phyloP scores from a whole-genome alignment of 495 filamentous ascomycete genomes.

The Talaromyces ruber region DNA sequence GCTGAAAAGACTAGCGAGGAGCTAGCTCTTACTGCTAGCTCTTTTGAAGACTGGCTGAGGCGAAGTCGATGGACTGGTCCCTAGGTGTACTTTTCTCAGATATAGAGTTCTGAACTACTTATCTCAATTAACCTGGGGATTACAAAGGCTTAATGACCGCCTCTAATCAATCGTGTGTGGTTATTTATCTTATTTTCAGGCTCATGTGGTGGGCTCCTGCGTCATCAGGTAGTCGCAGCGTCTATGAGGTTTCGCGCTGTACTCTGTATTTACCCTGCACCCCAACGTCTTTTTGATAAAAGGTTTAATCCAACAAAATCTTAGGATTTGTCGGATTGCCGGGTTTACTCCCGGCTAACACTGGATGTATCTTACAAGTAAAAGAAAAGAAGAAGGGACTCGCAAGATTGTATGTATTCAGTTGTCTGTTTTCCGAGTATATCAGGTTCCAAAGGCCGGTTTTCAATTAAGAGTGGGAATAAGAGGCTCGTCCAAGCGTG shows the following conservation, averaged over 20 bases:
- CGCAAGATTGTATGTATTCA: no score
- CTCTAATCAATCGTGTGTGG: not conserved
- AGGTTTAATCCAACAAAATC: no score
- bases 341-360: no score
- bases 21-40: slow-evolving; percentile 8
- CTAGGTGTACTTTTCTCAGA: slow-evolving; percentile 1
- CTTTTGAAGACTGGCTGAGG: slow-evolving; percentile 18
- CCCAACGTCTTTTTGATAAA: no score
- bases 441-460: no score
- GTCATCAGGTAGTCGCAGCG: not conserved
- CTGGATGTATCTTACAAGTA: no score
- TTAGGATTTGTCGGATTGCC: no score
- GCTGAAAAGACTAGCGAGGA: slow-evolving; percentile 10
- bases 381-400: no score
- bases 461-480: no score
- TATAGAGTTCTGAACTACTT: not conserved
- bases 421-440: no score
- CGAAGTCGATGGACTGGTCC: slow-evolving; percentile 10
- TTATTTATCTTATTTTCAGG: slow-evolving; percentile 3
- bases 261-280: no score
- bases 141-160: slow-evolving; percentile 1
- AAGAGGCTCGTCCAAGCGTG: no score
- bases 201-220: slow-evolving; percentile 3
- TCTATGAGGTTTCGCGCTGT: not conserved
- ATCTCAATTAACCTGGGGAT: not conserved